A percentile compares a stretch with the other conserved stretches of the same genome.
Conservation (phyloP, 2,329 filamentous ascomycete genomes). For the Monosporascus sp. region DNA sequence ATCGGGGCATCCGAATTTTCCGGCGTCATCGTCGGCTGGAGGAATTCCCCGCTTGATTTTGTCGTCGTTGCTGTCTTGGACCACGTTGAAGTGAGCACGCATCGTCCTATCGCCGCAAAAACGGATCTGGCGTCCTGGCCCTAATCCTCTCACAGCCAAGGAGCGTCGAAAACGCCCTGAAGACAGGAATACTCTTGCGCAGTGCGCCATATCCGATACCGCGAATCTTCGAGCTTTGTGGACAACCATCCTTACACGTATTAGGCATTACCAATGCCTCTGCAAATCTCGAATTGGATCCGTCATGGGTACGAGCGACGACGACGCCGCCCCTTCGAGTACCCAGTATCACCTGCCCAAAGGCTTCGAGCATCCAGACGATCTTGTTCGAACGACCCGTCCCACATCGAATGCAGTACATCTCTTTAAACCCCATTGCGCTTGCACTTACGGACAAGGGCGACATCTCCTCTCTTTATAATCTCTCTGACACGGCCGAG, state of each 20-base stretch:
- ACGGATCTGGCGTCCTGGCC: slow-evolving; percentile 7
- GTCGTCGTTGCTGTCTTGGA: slow-evolving; percentile 87
- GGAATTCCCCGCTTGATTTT: slow-evolving; percentile 84
- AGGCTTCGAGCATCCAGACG: slow-evolving; percentile 72
- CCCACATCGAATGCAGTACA: slow-evolving; percentile 89
- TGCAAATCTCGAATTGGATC: slow-evolving; percentile 50
- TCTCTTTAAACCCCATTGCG: slow-evolving; percentile 84
- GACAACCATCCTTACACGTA: slow-evolving; percentile 75
- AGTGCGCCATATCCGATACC: slow-evolving; percentile 73
- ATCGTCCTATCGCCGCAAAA: neutral
- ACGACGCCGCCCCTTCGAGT: slow-evolving; percentile 44
- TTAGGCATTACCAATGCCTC: slow-evolving; percentile 72
- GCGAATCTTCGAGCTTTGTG: slow-evolving; percentile 80
- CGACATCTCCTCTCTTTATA: slow-evolving; percentile 26
- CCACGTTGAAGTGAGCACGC: slow-evolving; percentile 71
- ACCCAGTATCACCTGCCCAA: slow-evolving; percentile 70
- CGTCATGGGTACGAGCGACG: slow-evolving; percentile 62
- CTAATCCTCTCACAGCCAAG: slow-evolving; percentile 48
- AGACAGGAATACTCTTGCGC: slow-evolving; percentile 75
- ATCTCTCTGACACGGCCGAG: slow-evolving; percentile 50
- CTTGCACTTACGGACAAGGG: slow-evolving; percentile 75
- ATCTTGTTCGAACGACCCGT: slow-evolving; percentile 84
- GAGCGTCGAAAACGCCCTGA: slow-evolving; percentile 83
- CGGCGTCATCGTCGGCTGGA: slow-evolving; percentile 91
- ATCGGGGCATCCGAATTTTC: slow-evolving; percentile 64